A percentile compares a stretch with the other conserved stretches of the same genome.
Conservation (phyloP, 2,329 filamentous ascomycete genomes). For the Arthrinium phaeospermum region DNA sequence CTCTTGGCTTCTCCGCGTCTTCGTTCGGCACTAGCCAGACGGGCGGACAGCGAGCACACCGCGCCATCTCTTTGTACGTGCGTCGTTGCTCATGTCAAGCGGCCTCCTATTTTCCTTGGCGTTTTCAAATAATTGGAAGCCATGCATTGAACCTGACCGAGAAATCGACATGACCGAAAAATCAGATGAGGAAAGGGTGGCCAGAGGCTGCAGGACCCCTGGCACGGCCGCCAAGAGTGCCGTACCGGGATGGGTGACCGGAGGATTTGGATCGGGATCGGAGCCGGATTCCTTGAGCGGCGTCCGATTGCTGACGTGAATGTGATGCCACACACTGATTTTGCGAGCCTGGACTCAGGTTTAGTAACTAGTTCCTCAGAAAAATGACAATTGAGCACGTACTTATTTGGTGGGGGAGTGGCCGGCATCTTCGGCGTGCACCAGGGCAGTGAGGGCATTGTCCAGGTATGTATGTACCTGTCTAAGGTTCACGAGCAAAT, state of each 20-base stretch:
- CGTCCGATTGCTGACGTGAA: not conserved
- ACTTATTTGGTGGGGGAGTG: not conserved
- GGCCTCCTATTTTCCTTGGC: no score
- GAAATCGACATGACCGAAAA: no score
- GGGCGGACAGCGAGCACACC: not conserved
- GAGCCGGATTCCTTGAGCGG: not conserved
- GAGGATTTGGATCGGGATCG: not conserved
- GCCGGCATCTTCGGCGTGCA: not conserved
- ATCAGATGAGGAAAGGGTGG: no score
- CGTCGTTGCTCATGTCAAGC: not conserved
- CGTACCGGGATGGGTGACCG: slow-evolving; percentile 27
- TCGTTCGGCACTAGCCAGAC: not conserved
- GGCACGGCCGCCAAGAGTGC: no score
- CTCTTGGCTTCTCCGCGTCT: not conserved
- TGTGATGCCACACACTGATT: not conserved
- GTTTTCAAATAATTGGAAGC: no score
- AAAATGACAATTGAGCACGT: not conserved
- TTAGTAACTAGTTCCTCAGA: no score
- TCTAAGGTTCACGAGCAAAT: not conserved
- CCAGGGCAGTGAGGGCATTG: not conserved
- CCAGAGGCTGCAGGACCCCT: no score
- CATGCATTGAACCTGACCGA: not conserved
- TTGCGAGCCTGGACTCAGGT: not conserved
- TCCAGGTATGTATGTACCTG: no score
- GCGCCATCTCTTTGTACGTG: not conserved